These are phyloP conservation scores for Ambrosiella xylebori DNA, from an alignment of 2,329 filamentous ascomycete genomes.

Conservation along the genomic window DNA sequence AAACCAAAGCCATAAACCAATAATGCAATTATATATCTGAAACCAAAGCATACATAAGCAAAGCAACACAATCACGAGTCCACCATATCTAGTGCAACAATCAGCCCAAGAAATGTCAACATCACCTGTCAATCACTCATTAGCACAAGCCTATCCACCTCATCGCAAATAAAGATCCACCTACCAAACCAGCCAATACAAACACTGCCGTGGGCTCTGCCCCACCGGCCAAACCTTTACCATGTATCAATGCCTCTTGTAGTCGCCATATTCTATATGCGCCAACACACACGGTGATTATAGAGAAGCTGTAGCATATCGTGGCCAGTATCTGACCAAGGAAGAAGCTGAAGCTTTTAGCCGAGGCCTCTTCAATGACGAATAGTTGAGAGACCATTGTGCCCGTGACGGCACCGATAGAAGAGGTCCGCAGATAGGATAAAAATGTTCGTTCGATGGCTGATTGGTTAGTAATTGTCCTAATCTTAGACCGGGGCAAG, in stretches of 20 bases:
- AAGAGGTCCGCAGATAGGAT: constrained; percentile 53
- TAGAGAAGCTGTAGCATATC: constrained; percentile 25
- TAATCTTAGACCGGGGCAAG: background rate
- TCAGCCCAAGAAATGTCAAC: background rate
- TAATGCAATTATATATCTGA: no score
- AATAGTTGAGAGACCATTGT: constrained; percentile 52
- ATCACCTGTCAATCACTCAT: background rate
- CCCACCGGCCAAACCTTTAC: constrained; percentile 20
- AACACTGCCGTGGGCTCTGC: constrained; percentile 3
- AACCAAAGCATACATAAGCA: background rate
- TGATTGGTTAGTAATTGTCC: constrained; percentile 18
- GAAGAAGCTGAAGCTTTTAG: constrained; percentile 38
- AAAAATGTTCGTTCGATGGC: constrained; percentile 61
- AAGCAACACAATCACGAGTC: background rate
- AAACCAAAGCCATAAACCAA: no score
- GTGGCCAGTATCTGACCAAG: constrained; percentile 41
- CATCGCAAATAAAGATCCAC: background rate
- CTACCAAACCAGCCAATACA: constrained; percentile 1
- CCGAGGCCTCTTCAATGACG: constrained; percentile 23
- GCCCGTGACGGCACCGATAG: constrained; percentile 50
- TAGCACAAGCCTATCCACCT: background rate
- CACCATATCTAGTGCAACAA: constrained; percentile 2
- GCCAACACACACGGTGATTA: constrained; percentile 21
- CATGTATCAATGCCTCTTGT: constrained; percentile 18
- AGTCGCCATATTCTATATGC: constrained; percentile 19